A percentile compares a stretch with the other conserved stretches of the same genome.
Evolutionary conservation across 192 early-diverging fungal species (phyloP).

Genomic region (Umbelopsis isabellina): DNA sequence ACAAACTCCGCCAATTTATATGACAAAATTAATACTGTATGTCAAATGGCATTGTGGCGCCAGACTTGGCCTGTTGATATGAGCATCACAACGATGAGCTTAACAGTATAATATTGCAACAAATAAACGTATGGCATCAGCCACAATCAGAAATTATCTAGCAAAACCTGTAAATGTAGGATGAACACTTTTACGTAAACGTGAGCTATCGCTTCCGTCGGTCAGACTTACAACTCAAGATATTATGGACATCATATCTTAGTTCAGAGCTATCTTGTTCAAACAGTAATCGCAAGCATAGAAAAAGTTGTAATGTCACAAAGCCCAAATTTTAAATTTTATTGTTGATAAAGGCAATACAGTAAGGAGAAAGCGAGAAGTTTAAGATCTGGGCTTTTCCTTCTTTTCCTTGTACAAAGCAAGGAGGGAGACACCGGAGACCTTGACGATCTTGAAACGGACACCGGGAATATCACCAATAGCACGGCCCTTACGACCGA

Average conservation of each 20-base stretch:
- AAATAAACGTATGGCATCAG: no score
- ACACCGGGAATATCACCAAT: conserved; percentile 99
- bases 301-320: neutral
- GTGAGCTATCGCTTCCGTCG: no score
- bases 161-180: no score
- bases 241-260: no score
- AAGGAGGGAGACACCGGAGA: conserved; percentile 97
- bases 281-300: no score
- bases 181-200: no score
- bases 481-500: conserved; percentile 99
- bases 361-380: conserved; percentile 8
- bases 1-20: conserved; percentile 2
- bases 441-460: conserved; percentile 99
- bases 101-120: no score
- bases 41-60: neutral
- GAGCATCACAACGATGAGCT: no score
- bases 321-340: conserved; percentile 20
- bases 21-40: neutral
- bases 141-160: no score
- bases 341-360: conserved; percentile 23
- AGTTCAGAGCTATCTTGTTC: no score
- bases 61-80: neutral
- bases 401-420: conserved; percentile 99
- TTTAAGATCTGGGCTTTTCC: conserved; percentile 98
- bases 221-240: no score